These are phyloP conservation scores for Barnettozyma sp. DNA, from an alignment of 805 yeast species.

Conservation along the genomic window DNA sequence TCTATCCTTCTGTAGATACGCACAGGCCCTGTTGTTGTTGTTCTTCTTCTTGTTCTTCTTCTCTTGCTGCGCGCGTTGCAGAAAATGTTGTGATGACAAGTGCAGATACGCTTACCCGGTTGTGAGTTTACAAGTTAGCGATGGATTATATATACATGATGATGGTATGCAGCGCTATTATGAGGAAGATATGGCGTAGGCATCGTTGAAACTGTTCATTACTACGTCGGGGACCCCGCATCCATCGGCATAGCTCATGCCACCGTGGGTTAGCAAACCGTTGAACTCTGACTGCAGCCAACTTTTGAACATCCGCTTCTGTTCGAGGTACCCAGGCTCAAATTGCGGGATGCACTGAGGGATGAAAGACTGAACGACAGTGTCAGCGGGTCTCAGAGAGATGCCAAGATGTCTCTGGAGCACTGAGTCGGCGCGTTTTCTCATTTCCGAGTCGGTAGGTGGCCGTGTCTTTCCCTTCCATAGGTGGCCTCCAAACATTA, in stretches of 20 bases:
- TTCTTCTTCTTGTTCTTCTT: no score
- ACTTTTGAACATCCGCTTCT: slow-evolving; percentile 31
- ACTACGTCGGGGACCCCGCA: slow-evolving; percentile 90
- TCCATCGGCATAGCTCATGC: slow-evolving; percentile 73
- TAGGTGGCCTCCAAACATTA: slow-evolving; percentile 84
- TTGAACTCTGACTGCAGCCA: slow-evolving; percentile 30
- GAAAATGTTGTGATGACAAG: no score
- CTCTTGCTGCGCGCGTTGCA: no score
- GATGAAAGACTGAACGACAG: slow-evolving; percentile 34
- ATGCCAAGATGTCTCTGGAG: slow-evolving; percentile 35
- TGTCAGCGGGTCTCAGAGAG: slow-evolving; percentile 22
- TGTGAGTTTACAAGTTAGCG: no score
- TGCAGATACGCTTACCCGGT: no score
- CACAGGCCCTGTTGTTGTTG: no score
- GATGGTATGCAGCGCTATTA: no score
- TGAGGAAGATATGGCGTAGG: slow-evolving; percentile 29
- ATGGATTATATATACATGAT: no score
- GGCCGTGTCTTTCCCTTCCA: slow-evolving; percentile 1
- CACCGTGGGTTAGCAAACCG: slow-evolving; percentile 53
- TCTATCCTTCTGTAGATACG: no score
- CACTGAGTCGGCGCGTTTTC: slow-evolving; percentile 30
- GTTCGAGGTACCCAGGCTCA: slow-evolving; percentile 56
- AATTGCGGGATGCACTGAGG: slow-evolving; percentile 73
- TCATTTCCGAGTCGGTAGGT: slow-evolving; percentile 18
- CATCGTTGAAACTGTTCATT: slow-evolving; percentile 52